These are phyloP conservation scores for Chalaropsis ovoidea DNA, from an alignment of 2,329 filamentous ascomycete species.

Conservation along the genomic window DNA sequence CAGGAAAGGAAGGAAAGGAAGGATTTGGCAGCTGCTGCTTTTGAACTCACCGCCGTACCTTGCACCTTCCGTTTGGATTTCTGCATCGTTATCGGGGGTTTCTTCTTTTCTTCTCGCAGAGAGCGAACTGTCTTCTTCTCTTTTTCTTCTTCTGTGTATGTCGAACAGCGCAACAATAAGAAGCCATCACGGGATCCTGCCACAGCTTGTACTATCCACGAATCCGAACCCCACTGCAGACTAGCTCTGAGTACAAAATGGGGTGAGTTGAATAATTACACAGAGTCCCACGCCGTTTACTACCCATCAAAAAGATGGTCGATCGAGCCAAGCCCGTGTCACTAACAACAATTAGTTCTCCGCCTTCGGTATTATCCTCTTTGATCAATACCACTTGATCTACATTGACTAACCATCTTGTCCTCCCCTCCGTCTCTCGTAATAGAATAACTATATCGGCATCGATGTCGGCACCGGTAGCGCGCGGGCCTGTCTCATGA, in stretches of 20 bases:
- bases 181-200: not conserved
- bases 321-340: not conserved
- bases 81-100: not conserved
- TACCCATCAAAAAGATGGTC: not conserved
- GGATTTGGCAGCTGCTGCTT: not conserved
- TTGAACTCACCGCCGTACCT: not conserved
- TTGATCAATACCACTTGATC: not conserved
- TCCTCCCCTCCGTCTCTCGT: not conserved
- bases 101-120: not conserved
- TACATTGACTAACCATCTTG: not conserved
- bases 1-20: not conserved
- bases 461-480: slow-evolving; percentile 96
- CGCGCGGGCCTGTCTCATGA: slow-evolving; percentile 90
- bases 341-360: not conserved
- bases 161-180: not conserved
- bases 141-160: not conserved
- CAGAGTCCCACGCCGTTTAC: not conserved
- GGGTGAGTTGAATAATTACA: not conserved
- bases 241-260: not conserved
- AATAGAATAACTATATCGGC: slow-evolving; percentile 58
- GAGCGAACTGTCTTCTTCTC: not conserved
- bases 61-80: not conserved
- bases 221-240: not conserved
- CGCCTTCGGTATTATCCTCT: no score
- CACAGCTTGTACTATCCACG: not conserved